Base-by-base conservation (phyloP, 2,329 filamentous ascomycete species). In the Fusarium coicis region DNA sequence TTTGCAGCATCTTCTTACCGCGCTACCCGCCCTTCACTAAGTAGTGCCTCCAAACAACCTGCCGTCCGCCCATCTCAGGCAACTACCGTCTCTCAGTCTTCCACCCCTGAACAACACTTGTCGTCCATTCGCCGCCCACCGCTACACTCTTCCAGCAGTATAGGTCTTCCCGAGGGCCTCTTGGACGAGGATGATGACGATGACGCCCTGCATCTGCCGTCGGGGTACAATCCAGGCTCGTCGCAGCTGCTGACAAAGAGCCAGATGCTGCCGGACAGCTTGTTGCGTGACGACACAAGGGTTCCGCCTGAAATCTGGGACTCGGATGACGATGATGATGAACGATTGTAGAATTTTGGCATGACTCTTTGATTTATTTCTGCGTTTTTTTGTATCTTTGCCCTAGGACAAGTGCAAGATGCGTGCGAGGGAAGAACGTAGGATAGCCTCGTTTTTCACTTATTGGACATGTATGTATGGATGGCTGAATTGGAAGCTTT, bases 211-310 rank as follows among this genome's bases (percentile, higher is more conserved):
- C 63, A 11, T 43, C 57, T 66, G 50, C 68, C 63, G 36, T 57
- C 56, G 9, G 57, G 44, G 15, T 72, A 68, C 47, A 72, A 63
- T 21, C 58, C 67, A 23, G 70, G 59, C n/a, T 69, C 77, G 23
- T 87, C 86, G 14, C 86, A 90, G 77, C 80, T 89, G 23, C 76
- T 86, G 64, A 84, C 85, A 4, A 84, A 83, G 73, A 89, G 87
- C 68, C 87, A 89, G 78, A 84, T 88, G 80, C 78, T 90, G 63
- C 85, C 88, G 6, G 84, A 86, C 47, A 86, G 84, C 65, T 78
- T 86, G 62, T 28, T 85, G 12, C 72, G 77, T 36, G 84, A 85
- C 37, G 80, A 81, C 34, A 75, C 70, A 30, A 70, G 77, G 43
- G 74, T 74, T 30, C 79, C 79, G 10, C 77, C 77, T 19, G 80